Base-by-base conservation (phyloP, 768 basidiomycete genomes). In the Cystofilobasidium bisporidii region DNA sequence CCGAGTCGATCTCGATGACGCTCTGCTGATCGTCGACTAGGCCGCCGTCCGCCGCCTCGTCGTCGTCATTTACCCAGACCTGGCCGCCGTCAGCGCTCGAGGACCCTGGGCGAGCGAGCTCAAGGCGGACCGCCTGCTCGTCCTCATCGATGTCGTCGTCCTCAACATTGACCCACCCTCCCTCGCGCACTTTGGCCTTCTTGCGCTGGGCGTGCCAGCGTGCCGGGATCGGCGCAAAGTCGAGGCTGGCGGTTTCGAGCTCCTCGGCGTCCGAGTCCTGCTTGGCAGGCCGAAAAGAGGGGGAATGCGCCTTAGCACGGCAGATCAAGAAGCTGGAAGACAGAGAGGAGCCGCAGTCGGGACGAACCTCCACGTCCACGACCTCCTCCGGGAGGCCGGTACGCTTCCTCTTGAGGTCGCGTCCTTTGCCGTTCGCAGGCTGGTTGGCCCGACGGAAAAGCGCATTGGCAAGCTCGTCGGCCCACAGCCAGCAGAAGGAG, bases 401-500 rank as follows among this genome's bases (percentile, higher is more conserved):
- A 3, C 53, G 26, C 53, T 56, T 56, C 28, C 8, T 24, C 12
- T 8, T 17, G 17, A 5, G 14, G n/a, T n/a, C 15, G 10, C 53
- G 8, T 43, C 10, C 14, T 56, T 18, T 5, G 53, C 10, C 8
- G 26, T 3, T 6, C 12, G 10, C 53, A 32, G 48, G 22, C 14
- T 50, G 48, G 5, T 20, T 20, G 48, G n/a, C 53, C 9, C 53
- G 53, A 2, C 53, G 53, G 28, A 56, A 56, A 6, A 56, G 28
- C 28, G 53, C 53, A 18, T 56, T 30, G 28, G 53, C 53, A 4
- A 56, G 53, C 53, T 56, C 53, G 53, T 56, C 53, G 6, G 53
- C 53, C 53, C 53, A 56, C 15, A 56, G 26, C 53, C 53, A 56
- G 53, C 53, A 56, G 53, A 56, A 56, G 28, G 53, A 56, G 53